phyloP scores from a whole-genome alignment of 2,329 filamentous ascomycete species.

The Colletotrichum phormii region DNA sequence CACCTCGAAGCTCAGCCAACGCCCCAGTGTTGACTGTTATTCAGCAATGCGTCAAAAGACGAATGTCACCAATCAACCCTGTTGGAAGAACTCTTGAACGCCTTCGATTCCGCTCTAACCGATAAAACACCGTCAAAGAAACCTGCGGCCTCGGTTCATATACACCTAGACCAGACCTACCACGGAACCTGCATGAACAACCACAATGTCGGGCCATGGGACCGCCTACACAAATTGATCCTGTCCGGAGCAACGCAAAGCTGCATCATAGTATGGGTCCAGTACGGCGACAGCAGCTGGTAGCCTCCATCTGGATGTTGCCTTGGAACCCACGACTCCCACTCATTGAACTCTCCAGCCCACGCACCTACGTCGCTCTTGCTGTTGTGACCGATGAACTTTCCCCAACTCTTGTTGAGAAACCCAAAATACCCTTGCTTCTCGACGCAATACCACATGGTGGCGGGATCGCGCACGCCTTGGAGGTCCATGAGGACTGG shows the following conservation, averaged over 20 bases:
- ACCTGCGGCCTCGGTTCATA: background rate
- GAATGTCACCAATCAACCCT: background rate
- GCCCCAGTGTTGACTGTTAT: no score
- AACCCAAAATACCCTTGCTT: conserved; percentile 53
- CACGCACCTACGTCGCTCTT: background rate
- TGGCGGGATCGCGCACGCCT: background rate
- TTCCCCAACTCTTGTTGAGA: conserved; percentile 47
- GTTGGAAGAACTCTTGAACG: background rate
- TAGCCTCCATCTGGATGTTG: conserved; percentile 5
- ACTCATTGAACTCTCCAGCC: background rate
- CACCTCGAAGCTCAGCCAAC: background rate
- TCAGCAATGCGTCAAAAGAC: no score
- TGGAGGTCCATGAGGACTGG: conserved; percentile 12
- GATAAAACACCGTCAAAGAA: background rate
- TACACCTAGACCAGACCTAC: background rate
- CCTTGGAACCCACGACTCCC: conserved; percentile 17
- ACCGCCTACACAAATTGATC: background rate
- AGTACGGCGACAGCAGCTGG: conserved; percentile 6
- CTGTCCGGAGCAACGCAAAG: background rate
- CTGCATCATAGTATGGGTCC: background rate
- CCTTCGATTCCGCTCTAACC: background rate
- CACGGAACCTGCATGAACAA: conserved; percentile 1
- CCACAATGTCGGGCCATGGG: conserved; percentile 9
- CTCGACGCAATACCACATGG: conserved; percentile 50
- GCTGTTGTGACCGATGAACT: conserved; percentile 48